Evolutionary conservation across 345 rosid genomes (phyloP).

Genomic region (Euphorbia pulcherrima): DNA sequence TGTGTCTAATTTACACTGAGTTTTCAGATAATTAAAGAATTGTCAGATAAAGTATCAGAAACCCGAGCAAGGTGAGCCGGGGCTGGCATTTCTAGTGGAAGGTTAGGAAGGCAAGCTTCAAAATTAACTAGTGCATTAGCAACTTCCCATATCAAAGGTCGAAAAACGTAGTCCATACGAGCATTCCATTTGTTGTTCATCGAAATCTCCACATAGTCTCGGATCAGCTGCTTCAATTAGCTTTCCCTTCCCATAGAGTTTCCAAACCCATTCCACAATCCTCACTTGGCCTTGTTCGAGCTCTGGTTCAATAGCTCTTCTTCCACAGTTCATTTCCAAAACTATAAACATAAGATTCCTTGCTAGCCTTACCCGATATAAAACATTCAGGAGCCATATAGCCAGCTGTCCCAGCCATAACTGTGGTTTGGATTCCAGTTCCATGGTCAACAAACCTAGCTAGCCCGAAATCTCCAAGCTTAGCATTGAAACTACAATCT

Average conservation of each 20-base stretch:
- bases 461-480: constrained; percentile 34
- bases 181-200: constrained; percentile 1
- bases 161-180: background rate
- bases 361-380: constrained; percentile 18
- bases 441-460: constrained; percentile 30
- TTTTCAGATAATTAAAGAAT: no score
- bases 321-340: constrained; percentile 34
- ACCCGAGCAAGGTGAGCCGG: constrained; percentile 12
- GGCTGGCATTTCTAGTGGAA: constrained; percentile 17
- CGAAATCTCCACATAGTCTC: background rate
- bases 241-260: constrained; percentile 2
- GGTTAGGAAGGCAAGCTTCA: constrained; percentile 8
- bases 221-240: constrained; percentile 6
- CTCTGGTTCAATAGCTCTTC: constrained; percentile 4
- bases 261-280: constrained; percentile 8
- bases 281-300: background rate
- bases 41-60: background rate
- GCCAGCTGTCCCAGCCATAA: constrained; percentile 23
- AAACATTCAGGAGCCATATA: constrained; percentile 35
- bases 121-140: constrained; percentile 6
- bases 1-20: no score
- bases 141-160: constrained; percentile 13
- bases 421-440: constrained; percentile 24
- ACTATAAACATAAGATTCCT: constrained; percentile 35
- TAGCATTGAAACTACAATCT: constrained; percentile 28